A percentile compares a stretch with the other conserved stretches of the same genome.
These are phyloP conservation scores for Acacia acuminata DNA, from an alignment of 306 rosid genomes.

Conservation along the genomic window DNA sequence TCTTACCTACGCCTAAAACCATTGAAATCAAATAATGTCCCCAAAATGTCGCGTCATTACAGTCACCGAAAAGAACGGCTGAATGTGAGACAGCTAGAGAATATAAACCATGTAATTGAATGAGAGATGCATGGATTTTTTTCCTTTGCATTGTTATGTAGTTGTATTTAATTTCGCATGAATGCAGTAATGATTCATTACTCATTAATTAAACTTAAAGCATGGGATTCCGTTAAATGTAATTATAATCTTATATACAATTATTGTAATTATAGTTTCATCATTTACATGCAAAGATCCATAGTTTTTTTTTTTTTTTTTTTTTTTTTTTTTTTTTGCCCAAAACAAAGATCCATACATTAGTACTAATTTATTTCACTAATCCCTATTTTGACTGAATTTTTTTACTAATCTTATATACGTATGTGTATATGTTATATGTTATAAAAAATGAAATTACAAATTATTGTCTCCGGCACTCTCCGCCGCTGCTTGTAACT, in stretches of 20 bases:
- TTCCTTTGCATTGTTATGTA: background rate
- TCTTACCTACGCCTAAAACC: background rate
- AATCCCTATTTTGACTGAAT: background rate
- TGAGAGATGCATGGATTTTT: background rate
- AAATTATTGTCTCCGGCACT: background rate
- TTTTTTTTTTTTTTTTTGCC: too few species aligned
- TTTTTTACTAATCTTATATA: background rate
- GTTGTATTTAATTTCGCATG: background rate
- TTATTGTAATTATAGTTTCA: background rate
- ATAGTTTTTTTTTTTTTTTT: too few species aligned
- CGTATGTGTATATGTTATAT: background rate
- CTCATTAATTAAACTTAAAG: background rate
- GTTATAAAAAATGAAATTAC: background rate
- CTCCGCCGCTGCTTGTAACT: background rate
- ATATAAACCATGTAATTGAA: background rate
- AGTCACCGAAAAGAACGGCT: background rate
- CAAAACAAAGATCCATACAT: background rate
- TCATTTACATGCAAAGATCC: background rate
- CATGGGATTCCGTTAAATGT: background rate
- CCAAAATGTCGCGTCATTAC: background rate
- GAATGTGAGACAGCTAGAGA: background rate
- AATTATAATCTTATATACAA: background rate
- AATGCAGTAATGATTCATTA: background rate
- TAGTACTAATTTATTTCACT: background rate
- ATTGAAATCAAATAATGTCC: background rate